Evolutionary conservation across 768 basidiomycete genomes (phyloP), one percentile per base, ranked within the genome.

Genomic region (Holtermanniella nyarrowii): DNA sequence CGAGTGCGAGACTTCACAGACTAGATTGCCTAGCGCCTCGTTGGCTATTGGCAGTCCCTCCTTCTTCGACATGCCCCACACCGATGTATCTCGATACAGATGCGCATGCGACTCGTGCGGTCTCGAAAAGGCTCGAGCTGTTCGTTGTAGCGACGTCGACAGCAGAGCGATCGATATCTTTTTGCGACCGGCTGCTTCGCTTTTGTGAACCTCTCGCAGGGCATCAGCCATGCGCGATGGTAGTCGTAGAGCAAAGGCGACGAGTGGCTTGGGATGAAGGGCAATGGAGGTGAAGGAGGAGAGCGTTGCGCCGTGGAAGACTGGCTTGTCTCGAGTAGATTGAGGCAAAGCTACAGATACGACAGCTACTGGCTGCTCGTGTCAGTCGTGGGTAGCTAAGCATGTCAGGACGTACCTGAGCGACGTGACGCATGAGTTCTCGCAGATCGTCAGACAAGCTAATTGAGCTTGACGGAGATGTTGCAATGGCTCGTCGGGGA

Each of bases 201-300:
- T 68, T 45, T 21, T 57, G 53, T 39, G 42, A 39, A 58, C n/a
- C 76, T 72, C 10, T 1, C 59, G 52, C 16, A 74, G 59, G 48
- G 64, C 65, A 21, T 68, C 50, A 0, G 89, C 88, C 81, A 93
- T 86, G 3, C 88, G 78, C 0, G 89, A 93, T 3, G 91, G 91
- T 16, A 88, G 77, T 26, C 88, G 84, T 18, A 97, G 77, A 16
- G 89, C 84, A 69, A 96, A 97, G 0, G 88, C 79, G 62, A 97
- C 79, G 51, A 95, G 79, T 0, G 90, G 88, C 58, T 81, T 75
- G 1, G 91, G 91, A 58, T 88, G 81, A 77, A 97, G 80, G 2
- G 91, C 81, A 63, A 96, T 82, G 24, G 88, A 89, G 20, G 88
- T 82, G 68, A 97, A 89, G 0, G 89, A 93, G 7, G 91, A 91